phyloP scores from a whole-genome alignment of 768 basidiomycete genomes.

The Hydnomerulius pinastri region DNA sequence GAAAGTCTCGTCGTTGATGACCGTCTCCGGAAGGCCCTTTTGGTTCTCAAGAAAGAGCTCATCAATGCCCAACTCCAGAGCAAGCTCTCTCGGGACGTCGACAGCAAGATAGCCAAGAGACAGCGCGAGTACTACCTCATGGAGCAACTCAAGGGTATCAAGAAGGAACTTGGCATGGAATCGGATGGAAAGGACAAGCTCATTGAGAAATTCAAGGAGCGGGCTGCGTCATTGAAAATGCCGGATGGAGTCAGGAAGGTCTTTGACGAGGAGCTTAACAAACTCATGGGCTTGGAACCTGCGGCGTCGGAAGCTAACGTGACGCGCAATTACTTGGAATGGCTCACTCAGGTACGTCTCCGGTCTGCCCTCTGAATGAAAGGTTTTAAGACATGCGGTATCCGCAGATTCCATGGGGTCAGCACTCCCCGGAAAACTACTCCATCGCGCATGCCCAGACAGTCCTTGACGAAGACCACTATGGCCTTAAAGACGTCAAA shows the following conservation, averaged over 20 bases:
- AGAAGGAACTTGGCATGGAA: conserved; percentile 95
- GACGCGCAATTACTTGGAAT: conserved; percentile 92
- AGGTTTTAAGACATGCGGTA: conserved; percentile 3
- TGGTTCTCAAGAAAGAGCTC: conserved; percentile 96
- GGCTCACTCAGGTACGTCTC: conserved; percentile 72
- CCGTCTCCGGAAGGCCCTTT: conserved; percentile 82
- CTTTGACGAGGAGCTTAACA: conserved; percentile 93
- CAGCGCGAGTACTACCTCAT: conserved; percentile 95
- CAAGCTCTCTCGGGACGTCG: conserved; percentile 91
- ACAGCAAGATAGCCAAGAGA: conserved; percentile 91
- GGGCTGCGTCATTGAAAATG: conserved; percentile 82
- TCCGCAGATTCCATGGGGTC: conserved; percentile 92
- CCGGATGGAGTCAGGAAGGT: conserved; percentile 88
- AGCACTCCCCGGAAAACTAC: conserved; percentile 91
- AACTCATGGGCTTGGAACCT: conserved; percentile 86
- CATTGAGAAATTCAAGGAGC: conserved; percentile 88
- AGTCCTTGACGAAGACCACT: conserved; percentile 94
- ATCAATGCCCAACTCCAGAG: conserved; percentile 95
- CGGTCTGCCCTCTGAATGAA: neutral
- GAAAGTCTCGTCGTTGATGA: conserved; percentile 87
- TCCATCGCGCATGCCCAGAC: conserved; percentile 78
- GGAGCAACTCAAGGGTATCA: conserved; percentile 96
- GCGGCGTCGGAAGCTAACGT: conserved; percentile 93
- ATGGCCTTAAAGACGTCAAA: conserved; percentile 90
- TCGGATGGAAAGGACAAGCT: conserved; percentile 93